Evolutionary conservation across 2,329 filamentous ascomycete species (phyloP).

Genomic region (Hypoxylon sp.): DNA sequence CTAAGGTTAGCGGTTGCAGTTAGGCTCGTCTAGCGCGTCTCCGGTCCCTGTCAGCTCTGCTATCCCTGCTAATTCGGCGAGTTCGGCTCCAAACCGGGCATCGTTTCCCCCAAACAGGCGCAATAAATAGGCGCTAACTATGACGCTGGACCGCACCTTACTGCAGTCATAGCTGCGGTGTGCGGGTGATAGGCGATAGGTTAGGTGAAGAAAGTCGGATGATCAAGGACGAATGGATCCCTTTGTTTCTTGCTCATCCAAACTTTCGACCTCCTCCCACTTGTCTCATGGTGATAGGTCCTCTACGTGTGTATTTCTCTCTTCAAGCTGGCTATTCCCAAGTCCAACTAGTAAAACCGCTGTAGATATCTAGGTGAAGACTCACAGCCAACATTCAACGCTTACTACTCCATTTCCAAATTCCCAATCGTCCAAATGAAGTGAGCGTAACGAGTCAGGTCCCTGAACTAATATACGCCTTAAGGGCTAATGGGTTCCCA

Average conservation of each 20-base stretch:
- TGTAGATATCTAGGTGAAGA: slow-evolving; percentile 9
- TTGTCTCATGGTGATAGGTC: slow-evolving; percentile 35
- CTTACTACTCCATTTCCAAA: slow-evolving; percentile 29
- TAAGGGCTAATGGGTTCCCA: slow-evolving; percentile 8
- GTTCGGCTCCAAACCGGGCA: slow-evolving; percentile 23
- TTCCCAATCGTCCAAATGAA: slow-evolving; percentile 25
- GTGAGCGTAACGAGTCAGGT: slow-evolving; percentile 32
- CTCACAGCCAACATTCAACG: slow-evolving; percentile 1
- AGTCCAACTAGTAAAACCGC: neutral
- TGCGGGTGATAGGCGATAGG: slow-evolving; percentile 6
- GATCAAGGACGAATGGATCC: slow-evolving; percentile 28
- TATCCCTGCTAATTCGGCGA: slow-evolving; percentile 26
- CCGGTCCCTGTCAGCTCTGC: slow-evolving; percentile 20
- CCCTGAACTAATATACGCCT: slow-evolving; percentile 17
- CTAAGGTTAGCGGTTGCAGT: neutral
- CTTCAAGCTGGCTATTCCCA: slow-evolving; percentile 8
- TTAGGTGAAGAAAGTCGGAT: slow-evolving; percentile 34
- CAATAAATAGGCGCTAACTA: slow-evolving; percentile 37
- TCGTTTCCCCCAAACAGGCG: slow-evolving; percentile 28
- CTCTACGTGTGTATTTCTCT: slow-evolving; percentile 10
- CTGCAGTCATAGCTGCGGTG: slow-evolving; percentile 22
- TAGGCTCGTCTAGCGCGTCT: slow-evolving; percentile 6
- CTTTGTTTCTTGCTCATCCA: neutral
- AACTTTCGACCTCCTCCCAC: slow-evolving; percentile 20
- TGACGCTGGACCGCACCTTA: slow-evolving; percentile 33